Evolutionary conservation across 371 early-diverging fungal genomes (phyloP), one percentile per base, ranked within the genome.

Genomic region (Mortierella sp.): DNA sequence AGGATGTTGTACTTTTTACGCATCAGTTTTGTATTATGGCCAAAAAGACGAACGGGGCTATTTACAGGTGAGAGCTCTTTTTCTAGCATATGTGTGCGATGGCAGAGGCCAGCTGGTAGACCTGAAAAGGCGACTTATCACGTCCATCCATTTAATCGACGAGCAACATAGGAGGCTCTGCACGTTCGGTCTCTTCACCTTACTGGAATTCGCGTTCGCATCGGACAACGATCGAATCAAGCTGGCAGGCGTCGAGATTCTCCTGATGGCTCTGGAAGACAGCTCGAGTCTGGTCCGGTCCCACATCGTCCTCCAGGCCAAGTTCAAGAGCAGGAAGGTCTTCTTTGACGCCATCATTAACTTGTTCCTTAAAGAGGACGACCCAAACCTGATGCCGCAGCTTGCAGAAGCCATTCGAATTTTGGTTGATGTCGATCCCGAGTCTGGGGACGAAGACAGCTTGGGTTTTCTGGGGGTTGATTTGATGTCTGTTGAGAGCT

Each of bases 1-100:
- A 40, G 19, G 67, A 67, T 67, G 43, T 67, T 34, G 43, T 67
- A 10, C 40, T 21, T 24, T 67, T 67, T 21, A 40, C 21, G 24
- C 43, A 67, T 11, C 67, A 67, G 24, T 67, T 37, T 24, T 67
- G 67, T 24, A 37, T 21, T 21, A 67, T 67, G 67, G 67, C 67
- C 11, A 67, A 67, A 4, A 37, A 40, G 11, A 67, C 40, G 10
- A 37, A 24, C 10, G 37, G 64, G 21, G 11, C 4, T 21, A 37
- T 64, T 6, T 61, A 40, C n/a, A 37, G 40, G 67, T 67, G 34
- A 40, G 34, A 34, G 64, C 21, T 40, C 34, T 2, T 5, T 19
- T 11, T 5, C 54, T 11, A 24, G 54, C 8, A 1, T 3, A 40
- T 11, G 2, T 37, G 34, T 21, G 5, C 6, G 37, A 67, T 21